Percentiles rank a stretch among this genome's conserved stretches.
These are phyloP conservation scores for Radiomyces spectabilis DNA, from an alignment of 192 early-diverging fungal genomes.

Conservation along the genomic window DNA sequence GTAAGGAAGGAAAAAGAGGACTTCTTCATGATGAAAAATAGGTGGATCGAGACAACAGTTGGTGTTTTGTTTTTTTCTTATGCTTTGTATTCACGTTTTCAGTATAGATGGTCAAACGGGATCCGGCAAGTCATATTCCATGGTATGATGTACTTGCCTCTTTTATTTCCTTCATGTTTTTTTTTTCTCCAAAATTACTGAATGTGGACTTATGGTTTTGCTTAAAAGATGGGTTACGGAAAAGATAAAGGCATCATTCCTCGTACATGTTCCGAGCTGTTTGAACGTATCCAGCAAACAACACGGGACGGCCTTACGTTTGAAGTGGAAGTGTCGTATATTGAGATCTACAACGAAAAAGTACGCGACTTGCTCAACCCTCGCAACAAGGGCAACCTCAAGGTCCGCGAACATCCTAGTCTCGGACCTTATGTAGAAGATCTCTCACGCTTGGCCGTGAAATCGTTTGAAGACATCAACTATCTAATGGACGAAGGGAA, in stretches of 20 bases:
- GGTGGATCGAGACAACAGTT: too few relatives aligned
- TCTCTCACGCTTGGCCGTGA: conserved; percentile 76
- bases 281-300: conserved; percentile 47
- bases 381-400: conserved; percentile 57
- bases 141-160: conserved; percentile 28
- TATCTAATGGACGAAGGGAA: conserved; percentile 73
- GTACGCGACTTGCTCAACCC: conserved; percentile 79
- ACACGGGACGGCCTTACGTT: conserved; percentile 35
- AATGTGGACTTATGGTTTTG: background rate
- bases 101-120: conserved; percentile 79
- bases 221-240: conserved; percentile 58
- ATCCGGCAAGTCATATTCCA: conserved; percentile 62
- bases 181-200: background rate
- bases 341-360: conserved; percentile 88
- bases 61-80: too few relatives aligned
- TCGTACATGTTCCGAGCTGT: conserved; percentile 70
- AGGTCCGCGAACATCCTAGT: conserved; percentile 75
- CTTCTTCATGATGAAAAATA: too few relatives aligned
- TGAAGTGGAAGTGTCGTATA: conserved; percentile 78
- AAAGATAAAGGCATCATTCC: conserved; percentile 85
- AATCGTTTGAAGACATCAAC: conserved; percentile 57
- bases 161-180: background rate
- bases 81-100: background rate
- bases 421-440: conserved; percentile 90
- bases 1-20: too few relatives aligned